A percentile compares a stretch with the other conserved stretches of the same genome.
Evolutionary conservation across 129 eudicot species (phyloP).

Genomic region (Sambucus nigra): DNA sequence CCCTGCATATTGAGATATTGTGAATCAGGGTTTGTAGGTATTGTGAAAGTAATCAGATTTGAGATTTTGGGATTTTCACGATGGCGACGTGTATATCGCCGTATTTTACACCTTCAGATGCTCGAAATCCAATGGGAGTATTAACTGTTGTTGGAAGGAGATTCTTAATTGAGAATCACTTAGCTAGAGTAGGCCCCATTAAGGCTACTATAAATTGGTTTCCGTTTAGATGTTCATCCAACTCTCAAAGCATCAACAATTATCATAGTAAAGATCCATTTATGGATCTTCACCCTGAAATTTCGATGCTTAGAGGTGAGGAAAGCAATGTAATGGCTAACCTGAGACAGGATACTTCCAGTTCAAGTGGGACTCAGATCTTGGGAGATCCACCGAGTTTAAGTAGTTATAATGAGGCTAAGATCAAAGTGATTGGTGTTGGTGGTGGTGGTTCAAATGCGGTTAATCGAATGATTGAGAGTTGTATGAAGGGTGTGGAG

Average conservation of each 20-base stretch:
- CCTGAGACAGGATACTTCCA: conserved; percentile 39
- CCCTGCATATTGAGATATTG: neutral
- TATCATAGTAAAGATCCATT: conserved; percentile 52
- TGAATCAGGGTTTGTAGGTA: neutral
- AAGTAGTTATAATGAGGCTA: conserved; percentile 60
- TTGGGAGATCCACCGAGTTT: conserved; percentile 32
- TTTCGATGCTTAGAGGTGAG: conserved; percentile 68
- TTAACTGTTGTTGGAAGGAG: conserved; percentile 38
- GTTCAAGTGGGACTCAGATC: conserved; percentile 44
- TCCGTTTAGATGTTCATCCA: conserved; percentile 47
- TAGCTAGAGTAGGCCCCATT: conserved; percentile 19
- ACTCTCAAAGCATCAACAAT: conserved; percentile 43
- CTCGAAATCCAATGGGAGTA: conserved; percentile 35
- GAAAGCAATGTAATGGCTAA: conserved; percentile 32
- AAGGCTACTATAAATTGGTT: conserved; percentile 21
- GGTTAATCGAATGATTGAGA: conserved; percentile 93
- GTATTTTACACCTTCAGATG: conserved; percentile 37
- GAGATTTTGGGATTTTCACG: conserved; percentile 3
- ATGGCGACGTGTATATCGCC: conserved; percentile 56
- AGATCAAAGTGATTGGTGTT: conserved; percentile 89
- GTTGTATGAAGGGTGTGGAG: conserved; percentile 85
- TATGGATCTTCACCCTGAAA: conserved; percentile 56
- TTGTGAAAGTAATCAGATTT: neutral
- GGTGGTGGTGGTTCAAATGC: conserved; percentile 99
- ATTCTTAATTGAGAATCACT: conserved; percentile 29